Base-by-base conservation (phyloP, 768 basidiomycete species). In the Lactarius indigo region DNA sequence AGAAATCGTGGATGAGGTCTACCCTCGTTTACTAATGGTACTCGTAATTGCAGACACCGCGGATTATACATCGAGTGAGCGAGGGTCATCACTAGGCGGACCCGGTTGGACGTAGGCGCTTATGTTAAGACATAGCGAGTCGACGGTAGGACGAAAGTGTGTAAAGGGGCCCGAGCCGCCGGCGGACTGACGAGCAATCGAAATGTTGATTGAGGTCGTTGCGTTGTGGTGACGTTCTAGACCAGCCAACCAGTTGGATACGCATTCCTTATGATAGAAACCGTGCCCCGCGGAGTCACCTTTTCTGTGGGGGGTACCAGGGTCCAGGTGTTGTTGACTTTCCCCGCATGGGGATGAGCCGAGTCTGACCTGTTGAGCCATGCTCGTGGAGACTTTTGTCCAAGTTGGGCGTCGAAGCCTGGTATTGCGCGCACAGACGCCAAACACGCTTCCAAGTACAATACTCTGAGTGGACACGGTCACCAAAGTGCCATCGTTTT, bases 311-410 rank as follows among this genome's bases (percentile, higher is more conserved):
- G 23, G 26, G 47, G 26, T 50, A 13, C n/a, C 23, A 20, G n/a
- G 23, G 50, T 26, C 35, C 35, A 37, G 37, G 37, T 41, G 41
- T 7, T 41, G 50, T 26, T 28, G 50, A 26, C 12, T 13, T 52
- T 52, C 50, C 35, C 50, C 23, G 13, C 23, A 52, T 26, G 50
- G 20, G 50, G 23, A n/a, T 50, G 47, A 23, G 26, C 50, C 50
- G 50, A 50, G 23, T 47, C 44, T 4, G 47, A 50, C 10, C 5
- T 13, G 23, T 50, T 50, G 47, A 39, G 59, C 64, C 64, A 52
- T 8, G 5, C 50, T 30, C 50, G 56, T 39, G 64, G 64, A 54
- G 28, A 65, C 64, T 65, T 65, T 65, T 65, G 9, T 30, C 64
- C 64, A 39, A 60, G 64, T 63, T 31, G 18, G 56, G 56, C 55